phyloP scores from a whole-genome alignment of 73 alveolate species.

The Diophrys sp. region DNA sequence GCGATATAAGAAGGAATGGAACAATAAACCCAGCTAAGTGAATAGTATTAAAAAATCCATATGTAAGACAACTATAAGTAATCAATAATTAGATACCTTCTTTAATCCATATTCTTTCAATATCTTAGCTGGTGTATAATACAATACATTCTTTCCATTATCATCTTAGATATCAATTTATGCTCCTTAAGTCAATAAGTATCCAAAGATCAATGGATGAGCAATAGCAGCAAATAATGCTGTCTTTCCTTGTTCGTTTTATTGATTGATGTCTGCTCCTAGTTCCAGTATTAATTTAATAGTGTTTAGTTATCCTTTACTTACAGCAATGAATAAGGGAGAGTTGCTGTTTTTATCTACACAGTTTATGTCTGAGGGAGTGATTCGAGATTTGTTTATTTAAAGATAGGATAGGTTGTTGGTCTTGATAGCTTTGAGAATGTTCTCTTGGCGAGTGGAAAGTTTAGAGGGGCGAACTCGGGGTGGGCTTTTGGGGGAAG shows the following conservation, averaged over 20 bases:
- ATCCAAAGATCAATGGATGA: not conserved
- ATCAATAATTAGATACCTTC: too few relatives aligned
- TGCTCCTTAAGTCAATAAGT: not conserved
- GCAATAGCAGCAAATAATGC: conserved; percentile 37
- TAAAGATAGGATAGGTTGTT: not conserved
- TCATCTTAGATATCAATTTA: not conserved
- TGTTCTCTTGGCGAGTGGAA: not conserved
- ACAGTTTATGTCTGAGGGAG: not conserved
- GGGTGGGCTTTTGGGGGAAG: not conserved
- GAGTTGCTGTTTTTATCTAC: conserved; percentile 28
- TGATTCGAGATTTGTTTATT: not conserved
- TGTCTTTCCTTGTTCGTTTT: conserved; percentile 36
- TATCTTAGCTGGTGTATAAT: not conserved
- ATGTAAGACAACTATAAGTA: too few relatives aligned
- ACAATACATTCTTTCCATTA: not conserved
- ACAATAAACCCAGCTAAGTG: too few relatives aligned
- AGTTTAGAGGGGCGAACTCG: not conserved
- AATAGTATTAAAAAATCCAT: too few relatives aligned
- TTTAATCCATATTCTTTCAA: too few relatives aligned
- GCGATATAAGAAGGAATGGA: too few relatives aligned
- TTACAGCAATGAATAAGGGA: conserved; percentile 33
- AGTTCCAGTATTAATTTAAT: conserved; percentile 12
- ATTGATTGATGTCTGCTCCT: conserved; percentile 30
- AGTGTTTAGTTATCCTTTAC: conserved; percentile 1
- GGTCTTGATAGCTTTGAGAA: not conserved